Base-by-base conservation (phyloP, 2,329 filamentous ascomycete genomes). In the Stagonosporopsis vannaccii region DNA sequence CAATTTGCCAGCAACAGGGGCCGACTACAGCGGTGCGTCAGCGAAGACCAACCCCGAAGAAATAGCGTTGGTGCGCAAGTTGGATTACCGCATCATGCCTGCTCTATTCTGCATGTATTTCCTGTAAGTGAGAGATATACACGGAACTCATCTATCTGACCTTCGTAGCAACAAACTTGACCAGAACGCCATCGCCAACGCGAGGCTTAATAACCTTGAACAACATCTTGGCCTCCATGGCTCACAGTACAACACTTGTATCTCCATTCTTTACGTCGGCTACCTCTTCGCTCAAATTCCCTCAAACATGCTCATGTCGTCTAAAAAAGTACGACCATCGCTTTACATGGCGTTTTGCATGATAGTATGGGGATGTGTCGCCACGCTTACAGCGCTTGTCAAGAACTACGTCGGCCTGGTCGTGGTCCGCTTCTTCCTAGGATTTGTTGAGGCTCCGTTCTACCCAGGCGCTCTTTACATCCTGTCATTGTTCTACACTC, bases 131-230 rank as follows among this genome's bases (percentile, higher is more conserved):
- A 20, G 9, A 22, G 17, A 35, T 11, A n/a, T n/a, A n/a, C 9
- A 23, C 20, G 8, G 4, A n/a, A n/a, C 11, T 17, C 2, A 12
- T 58, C 9, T 43, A 22, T 2, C 23, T 51, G 11, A 51, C 30
- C 15, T n/a, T 9, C 4, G 9, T 26, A 67, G 64, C 40, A 76
- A 75, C 51, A 74, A 69, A 39, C 66, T 70, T 11, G 85, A 87
- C 64, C 80, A 85, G 26, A 87, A 87, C 71, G 87, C 88, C 70
- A 87, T 89, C 58, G 85, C 85, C 1, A 81, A 86, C 2, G 87
- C 87, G 0, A 81, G 82, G 11, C 78, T 90, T 44, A 84, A 85
- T 67, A 84, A 85, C 13, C 77, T 90, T 12, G 82, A 87, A 51
- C 75, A 78, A 1, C 86, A 89, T 43, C 56, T 67, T 8, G 64